These are phyloP conservation scores for Fusarium nygamai DNA, from an alignment of 2,329 filamentous ascomycete species.

Conservation along the genomic window DNA sequence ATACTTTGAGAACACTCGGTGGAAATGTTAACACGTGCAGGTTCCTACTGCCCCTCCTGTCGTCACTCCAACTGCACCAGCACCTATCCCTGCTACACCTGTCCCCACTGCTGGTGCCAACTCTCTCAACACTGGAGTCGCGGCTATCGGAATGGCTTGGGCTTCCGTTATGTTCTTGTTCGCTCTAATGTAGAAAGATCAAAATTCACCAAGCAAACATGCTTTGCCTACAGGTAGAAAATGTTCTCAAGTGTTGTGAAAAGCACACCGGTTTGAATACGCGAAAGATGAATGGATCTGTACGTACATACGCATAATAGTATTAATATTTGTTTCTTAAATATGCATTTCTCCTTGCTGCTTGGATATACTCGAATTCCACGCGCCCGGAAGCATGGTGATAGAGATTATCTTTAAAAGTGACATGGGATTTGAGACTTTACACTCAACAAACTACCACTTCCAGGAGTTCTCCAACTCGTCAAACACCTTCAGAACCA, in stretches of 20 bases:
- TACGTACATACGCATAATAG: not conserved
- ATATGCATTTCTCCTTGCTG: accelerated
- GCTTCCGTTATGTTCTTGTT: not conserved
- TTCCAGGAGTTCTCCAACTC: not conserved
- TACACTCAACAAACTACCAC: not conserved
- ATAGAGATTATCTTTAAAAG: not conserved
- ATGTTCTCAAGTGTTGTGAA: too few relatives aligned
- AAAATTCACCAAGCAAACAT: not conserved
- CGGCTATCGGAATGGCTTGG: not conserved
- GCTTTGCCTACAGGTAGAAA: too few relatives aligned
- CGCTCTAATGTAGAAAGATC: not conserved
- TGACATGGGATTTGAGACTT: not conserved
- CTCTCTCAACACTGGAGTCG: not conserved
- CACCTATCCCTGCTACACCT: not conserved
- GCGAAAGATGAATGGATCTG: not conserved
- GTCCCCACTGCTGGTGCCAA: slow-evolving; percentile 19
- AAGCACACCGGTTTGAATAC: not conserved
- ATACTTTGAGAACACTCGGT: not conserved
- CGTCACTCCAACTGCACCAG: not conserved
- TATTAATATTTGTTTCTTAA: not conserved
- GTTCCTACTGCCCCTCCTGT: not conserved
- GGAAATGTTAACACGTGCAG: not conserved
- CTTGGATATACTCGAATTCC: accelerated
- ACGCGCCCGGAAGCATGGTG: too few relatives aligned
- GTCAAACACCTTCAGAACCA: too few relatives aligned